Evolutionary conservation across 208 protist species (phyloP).

Genomic region (Herpetomonas tarakana): DNA sequence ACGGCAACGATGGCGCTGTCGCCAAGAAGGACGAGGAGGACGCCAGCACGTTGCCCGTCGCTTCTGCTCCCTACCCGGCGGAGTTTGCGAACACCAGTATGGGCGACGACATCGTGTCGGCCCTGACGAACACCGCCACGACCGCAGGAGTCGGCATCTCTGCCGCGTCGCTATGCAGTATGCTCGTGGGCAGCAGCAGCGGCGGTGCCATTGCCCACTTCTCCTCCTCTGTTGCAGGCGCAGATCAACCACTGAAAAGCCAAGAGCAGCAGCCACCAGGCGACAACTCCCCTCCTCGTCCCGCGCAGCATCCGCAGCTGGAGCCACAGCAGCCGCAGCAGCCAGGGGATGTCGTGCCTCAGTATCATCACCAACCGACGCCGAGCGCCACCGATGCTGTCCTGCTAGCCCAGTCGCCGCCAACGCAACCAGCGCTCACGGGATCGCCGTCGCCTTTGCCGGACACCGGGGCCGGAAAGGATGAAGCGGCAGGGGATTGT

Average conservation of each 20-base stretch:
- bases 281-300: not conserved
- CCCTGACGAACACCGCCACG: conserved; percentile 4
- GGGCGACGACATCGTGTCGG: conserved; percentile 4
- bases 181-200: too few relatives aligned
- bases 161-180: not conserved
- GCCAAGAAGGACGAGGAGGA: too few relatives aligned
- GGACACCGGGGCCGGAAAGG: too few relatives aligned
- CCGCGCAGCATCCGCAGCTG: too few relatives aligned
- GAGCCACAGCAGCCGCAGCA: too few relatives aligned
- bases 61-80: not conserved
- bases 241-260: not conserved
- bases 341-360: too few relatives aligned
- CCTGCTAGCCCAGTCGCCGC: not conserved
- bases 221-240: not conserved
- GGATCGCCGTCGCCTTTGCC: too few relatives aligned
- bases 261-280: not conserved
- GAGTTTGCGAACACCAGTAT: conserved; percentile 1
- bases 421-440: too few relatives aligned
- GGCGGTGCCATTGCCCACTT: too few relatives aligned
- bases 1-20: too few relatives aligned
- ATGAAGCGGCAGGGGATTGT: too few relatives aligned
- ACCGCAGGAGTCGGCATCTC: not conserved
- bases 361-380: not conserved
- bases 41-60: too few relatives aligned
- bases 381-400: not conserved